A percentile compares a stretch with the other conserved stretches of the same genome.
These are phyloP conservation scores for Coprinellus micaceus DNA, from an alignment of 768 basidiomycete genomes.

Conservation along the genomic window DNA sequence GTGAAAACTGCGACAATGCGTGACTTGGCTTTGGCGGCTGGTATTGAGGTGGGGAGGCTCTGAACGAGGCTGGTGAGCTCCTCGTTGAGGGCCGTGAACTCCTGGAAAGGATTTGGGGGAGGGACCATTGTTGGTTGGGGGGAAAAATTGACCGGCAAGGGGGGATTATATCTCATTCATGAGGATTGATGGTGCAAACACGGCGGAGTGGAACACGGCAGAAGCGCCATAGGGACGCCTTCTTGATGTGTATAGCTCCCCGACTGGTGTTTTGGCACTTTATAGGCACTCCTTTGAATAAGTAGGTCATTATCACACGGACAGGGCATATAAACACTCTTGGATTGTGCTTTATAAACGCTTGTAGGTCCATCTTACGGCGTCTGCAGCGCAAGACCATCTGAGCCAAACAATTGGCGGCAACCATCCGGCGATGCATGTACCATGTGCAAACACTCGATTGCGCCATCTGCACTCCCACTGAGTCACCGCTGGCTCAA, in stretches of 20 bases:
- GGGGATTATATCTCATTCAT: background rate
- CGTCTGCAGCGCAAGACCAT: background rate
- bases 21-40: background rate
- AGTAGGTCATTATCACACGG: background rate
- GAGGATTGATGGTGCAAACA: background rate
- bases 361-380: background rate
- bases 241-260: no score
- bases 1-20: conserved; percentile 12
- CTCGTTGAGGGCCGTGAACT: background rate
- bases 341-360: background rate
- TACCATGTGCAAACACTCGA: background rate
- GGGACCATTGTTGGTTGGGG: background rate
- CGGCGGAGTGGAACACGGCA: no score
- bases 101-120: background rate
- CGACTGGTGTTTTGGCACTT: no score
- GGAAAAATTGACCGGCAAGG: background rate
- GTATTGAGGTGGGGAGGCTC: background rate
- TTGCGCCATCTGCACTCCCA: no score
- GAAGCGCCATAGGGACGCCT: no score
- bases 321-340: background rate
- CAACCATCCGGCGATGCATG: background rate
- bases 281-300: no score
- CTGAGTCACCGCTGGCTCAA: background rate
- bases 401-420: background rate
- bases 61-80: background rate